A percentile compares a stretch with the other conserved stretches of the same genome.
phyloP scores from a whole-genome alignment of 2,329 filamentous ascomycete genomes.

The Stagonosporopsis rhizophila region DNA sequence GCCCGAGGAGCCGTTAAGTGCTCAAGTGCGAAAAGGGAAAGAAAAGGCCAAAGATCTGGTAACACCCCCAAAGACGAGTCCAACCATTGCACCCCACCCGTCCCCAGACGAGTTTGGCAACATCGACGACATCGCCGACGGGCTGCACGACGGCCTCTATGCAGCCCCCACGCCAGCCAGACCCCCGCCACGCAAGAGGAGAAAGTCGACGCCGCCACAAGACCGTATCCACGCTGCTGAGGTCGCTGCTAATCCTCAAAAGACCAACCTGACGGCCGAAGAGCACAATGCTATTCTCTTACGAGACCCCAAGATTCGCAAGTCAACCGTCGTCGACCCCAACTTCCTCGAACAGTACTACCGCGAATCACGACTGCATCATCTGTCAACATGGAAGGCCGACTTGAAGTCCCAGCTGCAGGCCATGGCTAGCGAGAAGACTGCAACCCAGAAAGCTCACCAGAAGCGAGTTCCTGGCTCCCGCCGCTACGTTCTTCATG shows the following conservation, averaged over 20 bases:
- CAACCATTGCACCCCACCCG: slow-evolving; percentile 24
- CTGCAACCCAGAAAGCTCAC: slow-evolving; percentile 57
- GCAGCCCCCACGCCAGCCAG: slow-evolving; percentile 27
- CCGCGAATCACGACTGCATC: slow-evolving; percentile 91
- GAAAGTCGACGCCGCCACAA: slow-evolving; percentile 7
- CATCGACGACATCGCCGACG: slow-evolving; percentile 13
- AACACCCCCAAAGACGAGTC: slow-evolving; percentile 43
- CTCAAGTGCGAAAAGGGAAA: slow-evolving; percentile 1
- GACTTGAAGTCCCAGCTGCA: slow-evolving; percentile 91
- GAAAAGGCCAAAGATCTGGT: slow-evolving; percentile 25
- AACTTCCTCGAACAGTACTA: slow-evolving; percentile 95
- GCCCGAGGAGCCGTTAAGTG: slow-evolving; percentile 38
- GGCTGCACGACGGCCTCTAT: slow-evolving; percentile 35
- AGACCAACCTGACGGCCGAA: slow-evolving; percentile 74
- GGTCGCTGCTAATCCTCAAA: slow-evolving; percentile 12
- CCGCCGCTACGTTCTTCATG: slow-evolving; percentile 86
- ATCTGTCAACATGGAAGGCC: slow-evolving; percentile 95
- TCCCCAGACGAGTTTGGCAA: slow-evolving; percentile 10
- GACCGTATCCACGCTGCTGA: slow-evolving; percentile 16
- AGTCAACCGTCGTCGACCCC: slow-evolving; percentile 90
- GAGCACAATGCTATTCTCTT: slow-evolving; percentile 89
- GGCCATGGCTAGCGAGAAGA: slow-evolving; percentile 75
- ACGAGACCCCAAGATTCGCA: slow-evolving; percentile 82
- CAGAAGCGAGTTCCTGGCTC: slow-evolving; percentile 66
- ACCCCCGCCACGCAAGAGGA: slow-evolving; percentile 4